Evolutionary conservation across 345 rosid genomes (phyloP), one percentile per base, ranked within the genome.

Genomic region (Nasturtium officinale): DNA sequence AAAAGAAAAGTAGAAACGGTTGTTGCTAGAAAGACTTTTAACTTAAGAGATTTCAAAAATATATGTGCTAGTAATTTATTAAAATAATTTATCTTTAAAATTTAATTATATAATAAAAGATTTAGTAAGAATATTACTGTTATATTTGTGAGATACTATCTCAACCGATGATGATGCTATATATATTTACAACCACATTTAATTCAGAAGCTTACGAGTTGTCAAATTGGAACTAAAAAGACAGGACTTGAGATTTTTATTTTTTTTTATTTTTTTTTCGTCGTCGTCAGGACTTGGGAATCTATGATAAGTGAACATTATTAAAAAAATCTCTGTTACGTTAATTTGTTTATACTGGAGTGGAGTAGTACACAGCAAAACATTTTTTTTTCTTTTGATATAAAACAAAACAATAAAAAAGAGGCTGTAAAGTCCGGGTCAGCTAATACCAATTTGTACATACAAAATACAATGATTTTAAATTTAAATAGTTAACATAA

Each of bases 381-480:
- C n/a, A 38, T 0, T 38, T 38, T 1, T 1, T 38, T 38, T 11
- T 3, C 29, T 0, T 28, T 38, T 10, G 15, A 38, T 15, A 10
- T 10, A 11, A 38, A 71, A 71, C 26, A 32, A 30, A 57, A 58
- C 16, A 43, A 43, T 10, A 52, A 7, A 10, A 35, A 17, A 28
- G 11, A 37, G 0, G 50, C 28, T 51, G 53, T 72, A 20, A 58
- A 21, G 55, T 53, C n/a, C 63, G 70, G n/a, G n/a, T n/a, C n/a
- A n/a, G 20, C 38, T 6, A 33, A 64, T 46, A 54, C 53, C 69
- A 40, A 72, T 33, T 38, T 51, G 68, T 17, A 26, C 7, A 56
- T 9, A 32, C 23, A 30, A 30, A 30, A 32, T 30, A 16, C 25
- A 9, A 16, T 56, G 13, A 55, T 38, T 40, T 40, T 21, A 23